Base-by-base conservation (phyloP, 345 rosid genomes). In the Camelina laxa region DNA sequence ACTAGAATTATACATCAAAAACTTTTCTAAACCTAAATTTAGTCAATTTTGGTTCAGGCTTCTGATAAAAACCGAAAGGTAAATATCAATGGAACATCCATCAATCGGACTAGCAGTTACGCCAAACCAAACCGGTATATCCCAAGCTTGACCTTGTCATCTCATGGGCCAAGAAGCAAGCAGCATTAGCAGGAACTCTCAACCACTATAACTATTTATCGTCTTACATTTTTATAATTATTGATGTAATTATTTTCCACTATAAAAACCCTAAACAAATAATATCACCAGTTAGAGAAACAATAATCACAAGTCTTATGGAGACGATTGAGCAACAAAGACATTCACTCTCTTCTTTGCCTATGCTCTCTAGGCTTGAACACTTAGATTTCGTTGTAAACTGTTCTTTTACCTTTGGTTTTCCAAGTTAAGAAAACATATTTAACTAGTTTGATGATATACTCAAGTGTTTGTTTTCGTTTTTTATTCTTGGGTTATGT, bases 141-240 rank as follows among this genome's bases (percentile, higher is more conserved):
- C 92, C 92, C 78, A 96, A 82, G 79, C 95, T 87, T 13, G 99
- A 84, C 67, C 88, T 91, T 19, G 91, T 86, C 78, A 96, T 79
- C 77, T 96, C 99, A 56, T 86, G 89, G 6, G 91, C 98, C 87
- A 92, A 84, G 94, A 96, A 96, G 75, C 97, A 92, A 15, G 97
- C 99, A 38, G 97, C 98, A 85, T 96, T 96, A 19, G 35, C 35
- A 31, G 35, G 35, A 31, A 31, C 35, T 31, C 45, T 13, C 45
- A 41, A 41, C 50, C 20, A 45, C 4, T 6, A 45, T 47, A 16
- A 16, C 3, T 16, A 55, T 10, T 75, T 49, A 27, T 66, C 67
- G 30, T 58, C 7, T 67, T 6, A 39, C 61, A 54, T 55, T 66
- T 54, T 68, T 22, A 3, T 24, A 19, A 9, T 75, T 57, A 21